Evolutionary conservation across 1,284 basidiomycete species (phyloP), one percentile per base, ranked within the genome.

Genomic region (Moniliella sp.): DNA sequence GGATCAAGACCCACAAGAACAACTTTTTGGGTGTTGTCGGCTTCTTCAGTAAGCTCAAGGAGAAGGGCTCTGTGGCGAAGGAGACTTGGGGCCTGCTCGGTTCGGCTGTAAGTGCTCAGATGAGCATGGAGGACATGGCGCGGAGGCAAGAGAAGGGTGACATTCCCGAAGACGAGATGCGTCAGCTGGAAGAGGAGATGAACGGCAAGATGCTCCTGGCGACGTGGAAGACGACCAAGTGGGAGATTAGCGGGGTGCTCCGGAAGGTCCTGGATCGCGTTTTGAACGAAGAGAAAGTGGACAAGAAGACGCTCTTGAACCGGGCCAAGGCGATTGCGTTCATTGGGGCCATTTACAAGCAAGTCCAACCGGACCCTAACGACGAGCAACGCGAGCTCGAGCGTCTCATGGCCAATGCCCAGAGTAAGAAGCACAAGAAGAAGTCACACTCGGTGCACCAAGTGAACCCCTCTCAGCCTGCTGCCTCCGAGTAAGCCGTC

Each of bases 31-130:
- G 82, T 35, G 42, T 66, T 36, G 78, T 79, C 14, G 83, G 83
- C 14, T 93, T 94, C 67, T 83, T 84, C 65, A 81, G 81, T 33
- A 71, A 78, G 18, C 65, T 97, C 49, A 97, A 93, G 65, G 91
- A 94, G 65, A 88, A 86, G 61, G 83, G 82, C 10, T 48, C 43
- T 5, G 66, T 79, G 0, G 69, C 91, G 43, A 62, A 62, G 42
- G 60, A 62, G 45, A 60, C 50, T n/a, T 61, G 53, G 52, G 43
- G 45, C 29, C 48, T 61, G 35, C 49, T 57, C 25, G 57, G 60
- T 18, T 56, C 78, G 75, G 30, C 78, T 71, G 45, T 67, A 33
- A 64, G 64, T 35, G 64, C 66, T 4, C 64, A 66, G 45, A 53
- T 57, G 41, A 51, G 65, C 40, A 68, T 70, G 66, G 64, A 81